Evolutionary conservation across 208 protist species (phyloP), one percentile per base, ranked within the genome.

Genomic region (Trypanosomatidae sp.): DNA sequence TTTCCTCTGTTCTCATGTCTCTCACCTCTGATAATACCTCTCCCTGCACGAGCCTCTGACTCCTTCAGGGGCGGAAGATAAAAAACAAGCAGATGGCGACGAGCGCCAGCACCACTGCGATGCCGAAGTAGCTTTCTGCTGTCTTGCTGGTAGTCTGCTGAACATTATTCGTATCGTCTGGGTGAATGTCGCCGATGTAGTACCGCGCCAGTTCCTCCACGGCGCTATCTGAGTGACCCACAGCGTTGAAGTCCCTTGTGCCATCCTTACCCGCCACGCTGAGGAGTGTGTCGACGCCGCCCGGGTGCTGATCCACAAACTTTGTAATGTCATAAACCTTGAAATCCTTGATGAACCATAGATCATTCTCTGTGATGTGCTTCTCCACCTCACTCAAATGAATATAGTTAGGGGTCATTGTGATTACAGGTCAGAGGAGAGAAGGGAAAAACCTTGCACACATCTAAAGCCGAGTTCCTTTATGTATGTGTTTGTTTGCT

Each of bases 301-400:
- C 96, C n/a, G 96, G 93, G 80, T 98, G 94, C 64, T 87, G 71
- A 71, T 95, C 85, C 52, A 93, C 81, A 69, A 97, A 98, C 62
- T 86, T 84, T 19, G 87, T 94, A 33, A 98, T 74, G 47, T 95
- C 83, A 68, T 95, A 97, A 12, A 98, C 92, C 73, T 95, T 96
- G 59, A 83, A 82, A 70, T 98, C 78, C 58, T 92, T 89, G 62
- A 94, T 85, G 44, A 97, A 83, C 92, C 92, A 98, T 41, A 93
- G 60, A 66, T 94, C 86, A 9, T 85, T 69, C 69, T 93, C 86
- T 3, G 79, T 84, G 8, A 68, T 79, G 81, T 96, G 89, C 71
- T 88, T 82, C 65, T 55, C 69, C 53, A 97, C 76, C 77, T 97
- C 93, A 15, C 68, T 82, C 49, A 88, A 47, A 33, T 74, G 81